These are phyloP conservation scores for Stereum hirsutum DNA, from an alignment of 1,284 basidiomycete species.

Conservation along the genomic window DNA sequence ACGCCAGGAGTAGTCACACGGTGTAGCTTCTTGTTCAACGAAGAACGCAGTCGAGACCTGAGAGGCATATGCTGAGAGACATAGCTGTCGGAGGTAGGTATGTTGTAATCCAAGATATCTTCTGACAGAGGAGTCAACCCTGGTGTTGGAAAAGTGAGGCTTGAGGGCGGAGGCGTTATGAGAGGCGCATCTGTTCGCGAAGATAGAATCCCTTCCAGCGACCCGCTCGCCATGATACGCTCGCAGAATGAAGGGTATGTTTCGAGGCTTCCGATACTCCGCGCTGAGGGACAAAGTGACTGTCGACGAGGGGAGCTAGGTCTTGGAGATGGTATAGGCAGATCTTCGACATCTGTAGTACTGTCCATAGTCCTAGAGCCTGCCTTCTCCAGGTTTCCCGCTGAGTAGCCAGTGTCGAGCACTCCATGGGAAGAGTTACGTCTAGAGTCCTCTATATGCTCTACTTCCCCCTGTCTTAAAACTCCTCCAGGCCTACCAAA, in stretches of 20 bases:
- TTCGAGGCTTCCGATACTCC: background rate
- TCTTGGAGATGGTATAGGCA: no score
- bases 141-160: slow-evolving; percentile 1
- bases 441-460: no score
- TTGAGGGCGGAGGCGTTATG: slow-evolving; percentile 2
- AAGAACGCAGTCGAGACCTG: background rate
- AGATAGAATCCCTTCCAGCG: background rate
- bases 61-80: slow-evolving; percentile 1
- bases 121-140: slow-evolving; percentile 4
- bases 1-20: slow-evolving; percentile 1
- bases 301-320: no score
- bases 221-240: background rate
- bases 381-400: background rate
- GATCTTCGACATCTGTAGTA: background rate
- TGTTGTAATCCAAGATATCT: no score
- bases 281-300: no score
- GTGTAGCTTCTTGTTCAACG: slow-evolving; percentile 2
- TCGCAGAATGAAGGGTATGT: background rate
- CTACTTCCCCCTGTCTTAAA: no score
- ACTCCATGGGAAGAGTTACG: no score
- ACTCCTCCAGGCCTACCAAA: no score
- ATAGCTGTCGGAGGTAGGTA: background rate
- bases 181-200: background rate
- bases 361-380: background rate
- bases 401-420: background rate